phyloP scores from a whole-genome alignment of 768 basidiomycete species.

The Strobilomyces echinocephalus region DNA sequence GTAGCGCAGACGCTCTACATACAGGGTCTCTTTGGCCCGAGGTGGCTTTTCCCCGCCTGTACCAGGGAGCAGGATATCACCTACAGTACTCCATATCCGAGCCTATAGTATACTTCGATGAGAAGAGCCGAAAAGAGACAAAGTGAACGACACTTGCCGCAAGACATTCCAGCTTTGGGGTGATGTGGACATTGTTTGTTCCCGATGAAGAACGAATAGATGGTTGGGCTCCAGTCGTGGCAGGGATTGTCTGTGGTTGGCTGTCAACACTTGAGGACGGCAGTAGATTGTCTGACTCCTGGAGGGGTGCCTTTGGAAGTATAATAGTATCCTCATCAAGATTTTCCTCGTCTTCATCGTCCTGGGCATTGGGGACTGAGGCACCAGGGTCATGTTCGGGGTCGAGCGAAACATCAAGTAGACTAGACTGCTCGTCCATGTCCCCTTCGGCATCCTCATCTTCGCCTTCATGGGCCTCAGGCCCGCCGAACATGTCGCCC shows the following conservation, averaged over 20 bases:
- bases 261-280: background rate
- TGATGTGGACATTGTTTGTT: constrained; percentile 46
- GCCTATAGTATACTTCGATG: constrained; percentile 34
- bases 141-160: constrained; percentile 39
- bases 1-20: constrained; percentile 18
- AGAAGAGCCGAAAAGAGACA: background rate
- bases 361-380: background rate
- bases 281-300: background rate
- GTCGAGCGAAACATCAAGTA: constrained; percentile 9
- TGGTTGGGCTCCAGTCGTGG: background rate
- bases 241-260: constrained; percentile 3
- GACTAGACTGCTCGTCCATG: constrained; percentile 11
- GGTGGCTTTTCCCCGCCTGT: constrained; percentile 41
- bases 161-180: constrained; percentile 59
- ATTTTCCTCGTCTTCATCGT: constrained; percentile 10
- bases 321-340: constrained; percentile 32
- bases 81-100: constrained; percentile 64
- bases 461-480: background rate
- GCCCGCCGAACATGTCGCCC: constrained; percentile 7
- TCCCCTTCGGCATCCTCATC: constrained; percentile 4
- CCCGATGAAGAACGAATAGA: constrained; percentile 18
- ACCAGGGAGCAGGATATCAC: constrained; percentile 60
- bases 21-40: constrained; percentile 61
- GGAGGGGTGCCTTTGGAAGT: constrained; percentile 18
- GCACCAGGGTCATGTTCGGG: background rate